Evolutionary conservation across 495 filamentous ascomycete genomes (phyloP), one percentile per base, ranked within the genome.

Genomic region (Aspergillus egyptiacus): DNA sequence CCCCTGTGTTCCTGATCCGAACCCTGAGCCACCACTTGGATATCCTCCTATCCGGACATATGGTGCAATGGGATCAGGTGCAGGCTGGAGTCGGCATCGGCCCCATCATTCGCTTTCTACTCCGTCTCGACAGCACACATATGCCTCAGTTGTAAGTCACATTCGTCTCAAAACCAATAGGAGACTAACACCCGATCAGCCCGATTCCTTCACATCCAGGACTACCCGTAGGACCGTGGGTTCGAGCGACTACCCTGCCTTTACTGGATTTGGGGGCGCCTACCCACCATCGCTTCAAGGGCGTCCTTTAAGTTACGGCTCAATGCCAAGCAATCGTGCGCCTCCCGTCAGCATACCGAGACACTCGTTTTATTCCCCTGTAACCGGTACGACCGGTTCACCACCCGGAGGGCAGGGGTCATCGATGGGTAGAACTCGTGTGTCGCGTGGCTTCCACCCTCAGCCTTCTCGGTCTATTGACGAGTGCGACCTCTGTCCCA

Each of bases 1-100:
- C 60, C 90, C 90, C 1, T 96, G 90, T 60, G 90, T 96, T 17
- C 90, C 89, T 20, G 90, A 96, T 66, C 90, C 90, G 2, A 94
- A 93, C 55, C 85, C 77, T 13, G 77, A 82, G 24, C 89, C 87
- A 6, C 69, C 68, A 2, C 56, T 60, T 23, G 59, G 58, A 10
- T 73, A 65, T 41, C 42, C 47, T 11, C 38, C 60, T 30, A 36
- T 64, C 22, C 62, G 64, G 22, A 33, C 57, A 18, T 44, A 51
- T 23, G 61, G 58, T 24, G 63, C 65, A 22, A 46, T 41, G 2
- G 50, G 30, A 11, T 46, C 48, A 7, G 32, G 37, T 14, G 14
- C 50, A 14, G 44, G 31, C 10, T 45, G 37, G 48, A 14, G 14
- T 18, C 44, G 42, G n/a, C 37, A 51, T 6, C 34, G 43, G 27